Evolutionary conservation across 2,329 filamentous ascomycete genomes (phyloP), one percentile per base, ranked within the genome.

Genomic region (Monilinia laxa): DNA sequence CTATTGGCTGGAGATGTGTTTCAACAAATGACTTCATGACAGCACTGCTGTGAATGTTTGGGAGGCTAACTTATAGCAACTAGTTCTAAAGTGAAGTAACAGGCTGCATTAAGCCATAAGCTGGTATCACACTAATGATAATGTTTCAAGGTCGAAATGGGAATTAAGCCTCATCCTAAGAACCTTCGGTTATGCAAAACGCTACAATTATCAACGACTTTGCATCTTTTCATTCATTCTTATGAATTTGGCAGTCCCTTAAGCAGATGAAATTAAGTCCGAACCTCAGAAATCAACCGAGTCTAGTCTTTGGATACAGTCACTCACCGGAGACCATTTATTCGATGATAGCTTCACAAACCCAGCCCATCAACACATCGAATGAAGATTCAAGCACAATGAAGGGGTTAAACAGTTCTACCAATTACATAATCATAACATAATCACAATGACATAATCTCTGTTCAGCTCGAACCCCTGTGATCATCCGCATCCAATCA

Each of bases 361-460:
- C 11, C 3, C 2, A 52, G 14, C 14, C 5, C 51, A 53, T 53
- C 51, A 45, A 35, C 5, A 35, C 31, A 35, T 35, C 31, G 7
- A 35, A 35, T 9, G 5, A 45, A 59, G 31, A 31, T 59, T 35
- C 20, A 28, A 31, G 14, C 18, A 16, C 40, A 3, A 16, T 47
- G 56, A 47, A 31, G 56, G 20, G 18, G 42, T 1, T 35, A 1
- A 5, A 6, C 7, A 14, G 11, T 40, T 40, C 38, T 42, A 16
- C 40, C 6, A 18, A n/a, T 20, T 47, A n/a, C 6, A 10, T 52
- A 38, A 23, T 9, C 4, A 35, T 51, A 38, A 60, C 57, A 51
- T 60, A 60, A 60, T 20, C 45, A 60, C 42, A 4, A 60, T 60
- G 45, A 60, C 58, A 60, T 51, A 51, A 59, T n/a, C 31, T 6